Evolutionary conservation across 2,329 filamentous ascomycete species (phyloP).

Genomic region (Cladophialophora yegresii): DNA sequence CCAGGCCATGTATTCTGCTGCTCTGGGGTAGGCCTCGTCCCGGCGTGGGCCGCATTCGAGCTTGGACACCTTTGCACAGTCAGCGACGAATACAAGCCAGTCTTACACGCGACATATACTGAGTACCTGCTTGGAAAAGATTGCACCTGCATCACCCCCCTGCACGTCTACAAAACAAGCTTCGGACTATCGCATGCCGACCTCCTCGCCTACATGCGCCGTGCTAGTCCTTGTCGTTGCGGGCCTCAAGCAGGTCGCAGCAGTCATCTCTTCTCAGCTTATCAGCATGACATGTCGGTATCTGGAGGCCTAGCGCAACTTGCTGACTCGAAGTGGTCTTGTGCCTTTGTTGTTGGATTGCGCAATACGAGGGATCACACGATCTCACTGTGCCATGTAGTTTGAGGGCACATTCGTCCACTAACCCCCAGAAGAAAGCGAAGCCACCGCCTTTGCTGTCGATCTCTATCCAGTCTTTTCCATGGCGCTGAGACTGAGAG

Average conservation of each 20-base stretch:
- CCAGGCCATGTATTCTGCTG: background rate
- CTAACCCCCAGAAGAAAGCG: background rate
- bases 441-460: slow-evolving; percentile 1
- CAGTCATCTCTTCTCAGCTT: slow-evolving; percentile 13
- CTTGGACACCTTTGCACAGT: background rate
- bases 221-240: background rate
- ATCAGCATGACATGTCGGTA: background rate
- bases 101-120: background rate
- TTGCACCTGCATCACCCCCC: slow-evolving; percentile 22
- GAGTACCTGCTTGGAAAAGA: slow-evolving; percentile 23
- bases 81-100: background rate
- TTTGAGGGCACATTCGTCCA: background rate
- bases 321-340: background rate
- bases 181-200: background rate
- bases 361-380: background rate
- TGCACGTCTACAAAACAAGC: slow-evolving; percentile 6
- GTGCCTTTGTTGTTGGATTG: background rate
- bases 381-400: background rate
- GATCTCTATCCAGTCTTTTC: background rate
- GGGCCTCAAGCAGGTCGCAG: background rate
- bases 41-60: background rate
- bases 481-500: background rate
- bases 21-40: background rate
- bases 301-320: background rate
- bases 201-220: slow-evolving; percentile 1